These are phyloP conservation scores for Smallanthus sonchifolius DNA, from an alignment of 129 eudicot species.

Conservation along the genomic window DNA sequence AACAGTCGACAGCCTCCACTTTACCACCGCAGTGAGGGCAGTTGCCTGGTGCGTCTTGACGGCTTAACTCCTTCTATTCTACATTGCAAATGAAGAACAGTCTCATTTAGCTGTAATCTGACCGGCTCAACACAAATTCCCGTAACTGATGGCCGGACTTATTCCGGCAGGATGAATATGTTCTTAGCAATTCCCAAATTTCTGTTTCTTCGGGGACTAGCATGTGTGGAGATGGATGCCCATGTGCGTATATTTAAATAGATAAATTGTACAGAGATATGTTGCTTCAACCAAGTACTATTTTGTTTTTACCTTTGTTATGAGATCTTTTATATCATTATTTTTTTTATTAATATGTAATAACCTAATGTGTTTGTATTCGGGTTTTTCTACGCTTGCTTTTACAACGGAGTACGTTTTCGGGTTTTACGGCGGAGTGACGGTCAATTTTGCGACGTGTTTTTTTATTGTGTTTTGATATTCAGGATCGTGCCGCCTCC, in stretches of 20 bases:
- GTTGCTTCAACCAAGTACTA: background rate
- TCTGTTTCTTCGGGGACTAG: background rate
- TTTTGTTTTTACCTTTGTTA: background rate
- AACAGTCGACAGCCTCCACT: conserved; percentile 31
- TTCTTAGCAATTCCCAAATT: background rate
- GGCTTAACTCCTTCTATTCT: conserved; percentile 25
- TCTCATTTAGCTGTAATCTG: conserved; percentile 12
- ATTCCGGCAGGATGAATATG: background rate
- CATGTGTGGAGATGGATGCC: background rate
- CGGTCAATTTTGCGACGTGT: too few relatives aligned
- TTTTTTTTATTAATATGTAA: too few relatives aligned
- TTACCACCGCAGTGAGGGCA: conserved; percentile 38
- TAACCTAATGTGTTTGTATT: too few relatives aligned
- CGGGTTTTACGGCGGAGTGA: too few relatives aligned
- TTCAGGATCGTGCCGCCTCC: too few relatives aligned
- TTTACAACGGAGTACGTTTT: too few relatives aligned
- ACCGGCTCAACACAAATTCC: background rate
- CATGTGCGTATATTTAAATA: background rate
- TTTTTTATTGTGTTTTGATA: too few relatives aligned
- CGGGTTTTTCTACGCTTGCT: too few relatives aligned
- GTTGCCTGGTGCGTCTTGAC: conserved; percentile 32
- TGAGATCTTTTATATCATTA: too few relatives aligned
- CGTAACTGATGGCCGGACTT: background rate
- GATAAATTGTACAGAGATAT: background rate
- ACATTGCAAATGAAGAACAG: conserved; percentile 22